A percentile compares a stretch with the other conserved stretches of the same genome.
Conservation (phyloP, 257 asterid genomes). For the Galeopsis tetrahit region DNA sequence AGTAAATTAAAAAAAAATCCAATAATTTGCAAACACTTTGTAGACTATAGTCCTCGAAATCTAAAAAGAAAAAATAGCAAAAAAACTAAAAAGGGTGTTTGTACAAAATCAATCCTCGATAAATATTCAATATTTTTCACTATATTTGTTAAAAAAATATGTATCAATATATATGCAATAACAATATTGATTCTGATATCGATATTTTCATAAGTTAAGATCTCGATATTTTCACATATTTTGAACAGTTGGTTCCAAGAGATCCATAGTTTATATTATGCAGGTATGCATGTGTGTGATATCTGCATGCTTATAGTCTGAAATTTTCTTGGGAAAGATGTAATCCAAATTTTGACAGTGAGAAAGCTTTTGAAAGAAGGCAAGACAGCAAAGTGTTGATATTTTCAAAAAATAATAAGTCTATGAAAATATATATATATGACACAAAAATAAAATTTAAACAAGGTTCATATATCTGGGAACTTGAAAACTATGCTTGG, state of each 20-base stretch:
- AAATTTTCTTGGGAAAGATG: constrained; percentile 24
- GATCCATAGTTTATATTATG: neutral
- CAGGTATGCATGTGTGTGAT: neutral
- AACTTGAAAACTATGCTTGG: constrained; percentile 16
- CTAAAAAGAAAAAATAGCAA: neutral
- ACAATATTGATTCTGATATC: too few species aligned
- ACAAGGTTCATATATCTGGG: constrained; percentile 8
- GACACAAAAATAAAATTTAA: neutral
- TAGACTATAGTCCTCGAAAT: neutral
- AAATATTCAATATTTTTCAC: too few species aligned
- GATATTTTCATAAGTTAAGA: too few species aligned
- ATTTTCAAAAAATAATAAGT: constrained; percentile 19
- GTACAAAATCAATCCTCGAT: too few species aligned
- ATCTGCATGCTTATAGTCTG: constrained; percentile 26
- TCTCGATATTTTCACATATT: too few species aligned
- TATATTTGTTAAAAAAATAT: too few species aligned
- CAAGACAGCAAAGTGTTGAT: constrained; percentile 38
- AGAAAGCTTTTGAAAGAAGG: constrained; percentile 35
- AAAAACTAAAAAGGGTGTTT: too few species aligned
- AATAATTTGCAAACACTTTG: neutral
- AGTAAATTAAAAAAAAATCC: too few species aligned
- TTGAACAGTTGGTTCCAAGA: too few species aligned
- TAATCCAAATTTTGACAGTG: constrained; percentile 32
- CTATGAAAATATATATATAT: neutral
- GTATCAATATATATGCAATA: too few species aligned